Evolutionary conservation across 179 eudicot genomes (phyloP).

Genomic region (Silene vulgaris): DNA sequence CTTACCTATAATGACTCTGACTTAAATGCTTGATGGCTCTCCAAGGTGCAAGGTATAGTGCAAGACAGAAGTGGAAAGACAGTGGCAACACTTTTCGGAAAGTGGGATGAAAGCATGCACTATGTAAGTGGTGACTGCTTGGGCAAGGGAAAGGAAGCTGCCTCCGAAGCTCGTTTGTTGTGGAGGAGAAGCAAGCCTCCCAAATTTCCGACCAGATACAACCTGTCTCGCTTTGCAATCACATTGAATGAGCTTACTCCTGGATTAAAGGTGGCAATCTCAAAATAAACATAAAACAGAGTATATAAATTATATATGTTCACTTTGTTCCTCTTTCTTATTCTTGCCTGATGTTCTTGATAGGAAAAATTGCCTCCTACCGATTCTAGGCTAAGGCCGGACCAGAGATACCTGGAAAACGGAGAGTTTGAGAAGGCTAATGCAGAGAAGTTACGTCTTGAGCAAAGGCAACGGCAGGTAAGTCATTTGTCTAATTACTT

Average conservation of each 20-base stretch:
- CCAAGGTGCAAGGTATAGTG: constrained; percentile 90
- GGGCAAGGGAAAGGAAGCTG: constrained; percentile 56
- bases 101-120: constrained; percentile 97
- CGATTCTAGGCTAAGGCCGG: constrained; percentile 46
- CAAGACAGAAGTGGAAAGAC: constrained; percentile 85
- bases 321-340: constrained; percentile 1
- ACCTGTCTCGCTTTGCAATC: constrained; percentile 85
- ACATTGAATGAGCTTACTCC: constrained; percentile 83
- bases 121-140: constrained; percentile 67
- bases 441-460: constrained; percentile 40
- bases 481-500: not conserved
- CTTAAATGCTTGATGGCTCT: constrained; percentile 15
- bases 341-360: constrained; percentile 2
- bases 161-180: constrained; percentile 61
- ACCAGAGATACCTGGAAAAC: constrained; percentile 40
- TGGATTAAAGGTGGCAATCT: constrained; percentile 58
- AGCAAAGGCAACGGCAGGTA: constrained; percentile 79
- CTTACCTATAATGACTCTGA: not conserved
- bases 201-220: constrained; percentile 70
- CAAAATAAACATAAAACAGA: not conserved
- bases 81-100: constrained; percentile 72
- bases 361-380: constrained; percentile 45
- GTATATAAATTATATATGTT: not conserved
- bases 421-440: constrained; percentile 46
- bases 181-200: constrained; percentile 89